Evolutionary conservation across 768 basidiomycete genomes (phyloP).

Genomic region (Leccinum disarticulatum): DNA sequence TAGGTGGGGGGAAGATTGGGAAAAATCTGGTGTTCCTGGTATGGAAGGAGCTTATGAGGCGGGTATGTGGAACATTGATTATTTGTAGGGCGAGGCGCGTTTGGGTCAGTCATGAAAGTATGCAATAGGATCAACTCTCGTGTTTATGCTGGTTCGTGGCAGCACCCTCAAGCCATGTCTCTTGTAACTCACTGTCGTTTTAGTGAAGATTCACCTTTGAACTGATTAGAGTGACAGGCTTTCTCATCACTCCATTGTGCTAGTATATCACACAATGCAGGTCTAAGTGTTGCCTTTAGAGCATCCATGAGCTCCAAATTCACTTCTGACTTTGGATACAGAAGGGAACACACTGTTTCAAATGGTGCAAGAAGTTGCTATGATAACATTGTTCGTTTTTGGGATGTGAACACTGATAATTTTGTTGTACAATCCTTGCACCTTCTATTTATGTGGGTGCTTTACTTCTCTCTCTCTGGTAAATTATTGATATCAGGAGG

Average conservation of each 20-base stretch:
- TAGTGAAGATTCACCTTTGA: constrained; percentile 82
- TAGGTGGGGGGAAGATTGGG: constrained; percentile 92
- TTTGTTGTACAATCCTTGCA: background rate
- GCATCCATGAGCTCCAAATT: no score
- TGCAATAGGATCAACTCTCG: constrained; percentile 83
- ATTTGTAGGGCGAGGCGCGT: constrained; percentile 78
- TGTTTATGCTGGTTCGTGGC: constrained; percentile 70
- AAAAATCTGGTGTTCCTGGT: constrained; percentile 84
- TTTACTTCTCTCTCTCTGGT: background rate
- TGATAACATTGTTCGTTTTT: background rate
- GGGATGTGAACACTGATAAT: background rate
- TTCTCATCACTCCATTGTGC: constrained; percentile 86
- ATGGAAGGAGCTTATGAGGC: constrained; percentile 3
- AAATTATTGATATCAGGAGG: no score
- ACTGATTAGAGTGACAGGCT: constrained; percentile 77
- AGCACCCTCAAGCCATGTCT: background rate
- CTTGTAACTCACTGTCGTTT: background rate
- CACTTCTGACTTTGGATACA: no score
- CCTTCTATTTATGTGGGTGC: no score
- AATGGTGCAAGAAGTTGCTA: background rate
- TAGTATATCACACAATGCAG: no score
- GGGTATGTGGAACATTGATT: background rate
- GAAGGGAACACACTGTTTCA: no score
- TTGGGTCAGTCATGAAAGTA: constrained; percentile 94
- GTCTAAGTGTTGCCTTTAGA: no score